A percentile compares a stretch with the other conserved stretches of the same genome.
phyloP scores from a whole-genome alignment of 306 rosid genomes.

The peach (Prunus persica) region DNA sequence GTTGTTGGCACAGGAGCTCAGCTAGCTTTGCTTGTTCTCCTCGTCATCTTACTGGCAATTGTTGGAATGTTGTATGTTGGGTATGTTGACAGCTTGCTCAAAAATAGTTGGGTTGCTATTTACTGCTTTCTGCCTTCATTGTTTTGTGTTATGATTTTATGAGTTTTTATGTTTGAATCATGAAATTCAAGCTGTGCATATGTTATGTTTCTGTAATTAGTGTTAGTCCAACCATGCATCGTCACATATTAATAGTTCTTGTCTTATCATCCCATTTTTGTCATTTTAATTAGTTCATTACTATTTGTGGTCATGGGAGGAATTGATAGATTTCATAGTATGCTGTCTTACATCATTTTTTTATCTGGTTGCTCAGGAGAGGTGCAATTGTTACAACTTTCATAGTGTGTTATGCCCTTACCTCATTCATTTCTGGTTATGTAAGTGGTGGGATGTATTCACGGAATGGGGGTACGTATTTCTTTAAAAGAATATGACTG shows the following conservation, averaged over 20 bases:
- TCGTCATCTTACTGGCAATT: conserved; percentile 95
- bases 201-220: background rate
- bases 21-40: conserved; percentile 92
- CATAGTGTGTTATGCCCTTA: conserved; percentile 97
- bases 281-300: background rate
- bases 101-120: conserved; percentile 16
- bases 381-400: conserved; percentile 99
- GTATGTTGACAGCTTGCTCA: conserved; percentile 35
- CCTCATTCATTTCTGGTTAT: conserved; percentile 96
- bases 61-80: conserved; percentile 97
- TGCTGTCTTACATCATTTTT: background rate
- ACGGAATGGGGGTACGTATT: conserved; percentile 74
- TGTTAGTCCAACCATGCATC: background rate
- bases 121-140: background rate
- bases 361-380: conserved; percentile 53
- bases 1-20: conserved; percentile 99
- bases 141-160: background rate
- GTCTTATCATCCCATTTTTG: background rate
- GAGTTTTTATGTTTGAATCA: conserved; percentile 4
- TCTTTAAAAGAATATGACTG: background rate
- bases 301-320: conserved; percentile 7
- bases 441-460: conserved; percentile 99
- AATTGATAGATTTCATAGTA: background rate
- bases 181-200: conserved; percentile 7
- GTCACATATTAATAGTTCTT: background rate